Evolutionary conservation across 148 eudicot species (phyloP), one percentile per base, ranked within the genome.

Genomic region (Nyssa sinensis): DNA sequence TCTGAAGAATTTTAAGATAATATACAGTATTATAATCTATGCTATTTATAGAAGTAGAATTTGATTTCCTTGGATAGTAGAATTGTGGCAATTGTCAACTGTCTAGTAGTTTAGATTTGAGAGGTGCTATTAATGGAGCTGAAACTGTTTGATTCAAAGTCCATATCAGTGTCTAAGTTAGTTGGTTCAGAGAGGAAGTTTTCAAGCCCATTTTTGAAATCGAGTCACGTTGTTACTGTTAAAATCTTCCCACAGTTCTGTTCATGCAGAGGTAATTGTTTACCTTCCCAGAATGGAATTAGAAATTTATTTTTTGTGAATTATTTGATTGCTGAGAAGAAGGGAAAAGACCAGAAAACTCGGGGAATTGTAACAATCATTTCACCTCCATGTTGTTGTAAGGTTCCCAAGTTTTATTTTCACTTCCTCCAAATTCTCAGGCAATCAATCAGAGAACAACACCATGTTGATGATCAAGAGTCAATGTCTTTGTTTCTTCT

Each of bases 261-360:
- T 64, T 80, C 83, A 39, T 78, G 72, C 80, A 78, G 71, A 77
- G 90, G 90, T 84, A 84, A 62, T 12, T 29, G 6, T 30, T 19
- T 60, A 2, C 10, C 30, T 35, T 55, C 28, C 62, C 4, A 21
- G 0, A 0, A 4, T 21, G 17, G 8, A 55, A 55, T 55, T 55
- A 55, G n/a, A 3, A 1, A 55, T 55, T 55, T 21, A 11, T 17
- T 63, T 41, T 73, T 29, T 62, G 55, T 66, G 23, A 1, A 13
- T 19, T 21, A 21, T 55, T 41, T 1, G 70, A 41, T 66, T 66
- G 2, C 31, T 5, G 7, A 28, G 9, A 19, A 63, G 1, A 63
- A 30, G 8, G 24, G 53, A 23, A 25, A 0, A 31, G 25, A 12
- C n/a, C 0, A 35, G 4, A 35, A 35, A 31, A 66, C 24, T 66